phyloP scores from a whole-genome alignment of 2,329 filamentous ascomycete genomes.

The Alternaria ventricosa region DNA sequence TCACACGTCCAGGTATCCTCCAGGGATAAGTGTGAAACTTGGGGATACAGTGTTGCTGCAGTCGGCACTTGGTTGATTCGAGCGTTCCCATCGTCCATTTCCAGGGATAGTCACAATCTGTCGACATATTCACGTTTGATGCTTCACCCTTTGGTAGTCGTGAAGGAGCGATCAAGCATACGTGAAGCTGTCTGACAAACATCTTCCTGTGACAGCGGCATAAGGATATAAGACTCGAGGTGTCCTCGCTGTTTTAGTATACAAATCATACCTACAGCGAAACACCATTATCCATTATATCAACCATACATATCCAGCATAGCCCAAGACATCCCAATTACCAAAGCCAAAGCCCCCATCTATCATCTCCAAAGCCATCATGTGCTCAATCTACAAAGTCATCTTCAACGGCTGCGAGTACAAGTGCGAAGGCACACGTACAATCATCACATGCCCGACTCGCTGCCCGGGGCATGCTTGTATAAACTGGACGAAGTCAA shows the following conservation, averaged over 20 bases:
- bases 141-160: neutral
- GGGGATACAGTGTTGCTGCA: neutral
- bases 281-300: neutral
- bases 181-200: neutral
- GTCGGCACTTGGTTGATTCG: neutral
- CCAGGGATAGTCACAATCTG: neutral
- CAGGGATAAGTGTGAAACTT: neutral
- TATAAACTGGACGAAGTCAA: neutral
- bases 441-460: neutral
- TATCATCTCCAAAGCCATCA: neutral
- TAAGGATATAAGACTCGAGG: neutral
- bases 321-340: neutral
- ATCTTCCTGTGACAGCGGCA: neutral
- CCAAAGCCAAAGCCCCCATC: neutral
- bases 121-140: neutral
- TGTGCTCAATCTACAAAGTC: neutral
- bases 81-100: neutral
- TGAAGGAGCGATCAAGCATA: neutral
- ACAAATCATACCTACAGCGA: neutral
- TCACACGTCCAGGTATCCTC: neutral
- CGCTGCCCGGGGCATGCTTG: neutral
- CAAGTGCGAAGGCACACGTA: neutral
- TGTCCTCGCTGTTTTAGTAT: neutral
- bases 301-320: neutral
- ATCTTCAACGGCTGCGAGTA: neutral